phyloP scores from a whole-genome alignment of 176 grass and related monocot genomes.

The Rhipidocladum racemiflorum region DNA sequence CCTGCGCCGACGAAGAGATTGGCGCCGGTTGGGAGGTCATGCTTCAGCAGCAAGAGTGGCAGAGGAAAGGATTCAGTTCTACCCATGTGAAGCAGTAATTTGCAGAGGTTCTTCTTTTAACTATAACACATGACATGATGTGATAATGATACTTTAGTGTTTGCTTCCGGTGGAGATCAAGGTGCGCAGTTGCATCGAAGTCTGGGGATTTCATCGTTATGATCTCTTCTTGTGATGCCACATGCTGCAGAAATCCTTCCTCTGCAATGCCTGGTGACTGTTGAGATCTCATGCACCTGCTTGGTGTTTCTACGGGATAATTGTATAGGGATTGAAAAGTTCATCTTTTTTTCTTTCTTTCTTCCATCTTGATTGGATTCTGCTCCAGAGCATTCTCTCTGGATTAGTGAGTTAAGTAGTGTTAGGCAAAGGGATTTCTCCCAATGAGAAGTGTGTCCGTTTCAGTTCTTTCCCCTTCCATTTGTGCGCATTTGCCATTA shows the following conservation, averaged over 20 bases:
- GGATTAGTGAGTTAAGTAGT: slow-evolving; percentile 19
- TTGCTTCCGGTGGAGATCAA: slow-evolving; percentile 34
- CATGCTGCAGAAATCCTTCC: not conserved
- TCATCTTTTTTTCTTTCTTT: not conserved
- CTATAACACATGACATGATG: slow-evolving; percentile 28
- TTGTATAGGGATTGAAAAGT: slow-evolving; percentile 24
- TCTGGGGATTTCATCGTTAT: slow-evolving; percentile 10
- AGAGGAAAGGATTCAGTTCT: slow-evolving; percentile 53
- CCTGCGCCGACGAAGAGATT: slow-evolving; percentile 51
- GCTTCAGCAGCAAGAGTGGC: slow-evolving; percentile 54
- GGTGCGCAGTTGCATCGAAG: not conserved
- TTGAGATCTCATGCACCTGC: slow-evolving; percentile 31
- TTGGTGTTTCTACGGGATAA: slow-evolving; percentile 36
- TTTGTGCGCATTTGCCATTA: not conserved
- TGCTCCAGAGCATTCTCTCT: slow-evolving; percentile 22
- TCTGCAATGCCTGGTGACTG: slow-evolving; percentile 11
- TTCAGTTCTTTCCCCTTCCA: not conserved
- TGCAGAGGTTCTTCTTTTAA: slow-evolving; percentile 2
- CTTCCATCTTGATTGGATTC: slow-evolving; percentile 32
- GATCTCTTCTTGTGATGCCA: not conserved
- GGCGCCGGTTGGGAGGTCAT: slow-evolving; percentile 47
- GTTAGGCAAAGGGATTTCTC: slow-evolving; percentile 10
- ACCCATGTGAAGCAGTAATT: slow-evolving; percentile 40
- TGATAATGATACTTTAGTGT: not conserved
- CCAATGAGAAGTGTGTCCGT: not conserved